These are phyloP conservation scores for Boletus fagicola DNA, from an alignment of 768 basidiomycete genomes.

Conservation along the genomic window DNA sequence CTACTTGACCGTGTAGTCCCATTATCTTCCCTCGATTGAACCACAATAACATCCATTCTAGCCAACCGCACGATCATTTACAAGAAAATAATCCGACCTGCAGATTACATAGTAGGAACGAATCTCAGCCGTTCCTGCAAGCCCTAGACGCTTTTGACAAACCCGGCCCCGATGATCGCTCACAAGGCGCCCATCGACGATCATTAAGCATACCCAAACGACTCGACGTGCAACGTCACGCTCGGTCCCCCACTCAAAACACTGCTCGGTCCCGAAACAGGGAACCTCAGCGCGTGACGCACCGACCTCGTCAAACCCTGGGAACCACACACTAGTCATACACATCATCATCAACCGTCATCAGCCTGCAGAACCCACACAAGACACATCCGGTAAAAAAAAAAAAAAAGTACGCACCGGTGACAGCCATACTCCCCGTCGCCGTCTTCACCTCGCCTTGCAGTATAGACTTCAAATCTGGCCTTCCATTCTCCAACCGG, in stretches of 20 bases:
- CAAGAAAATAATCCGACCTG: not conserved
- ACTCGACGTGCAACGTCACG: constrained; percentile 38
- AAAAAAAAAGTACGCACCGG: constrained; percentile 36
- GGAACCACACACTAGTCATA: constrained; percentile 48
- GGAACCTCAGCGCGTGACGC: constrained; percentile 39
- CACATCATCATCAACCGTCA: not conserved
- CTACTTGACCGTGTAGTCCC: too few relatives aligned
- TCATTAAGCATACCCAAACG: constrained; percentile 40
- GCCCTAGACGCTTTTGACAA: not conserved
- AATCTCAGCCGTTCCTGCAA: not conserved
- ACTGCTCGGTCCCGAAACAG: constrained; percentile 28
- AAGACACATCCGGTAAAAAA: too few relatives aligned
- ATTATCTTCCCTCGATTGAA: too few relatives aligned
- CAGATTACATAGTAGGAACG: not conserved
- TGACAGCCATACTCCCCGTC: constrained; percentile 45
- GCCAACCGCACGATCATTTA: not conserved
- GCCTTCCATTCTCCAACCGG: constrained; percentile 38
- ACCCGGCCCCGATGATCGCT: not conserved
- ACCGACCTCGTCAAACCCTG: constrained; percentile 39
- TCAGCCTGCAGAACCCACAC: not conserved
- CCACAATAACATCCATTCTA: not conserved
- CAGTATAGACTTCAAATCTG: constrained; percentile 40
- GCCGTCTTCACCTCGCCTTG: constrained; percentile 36
- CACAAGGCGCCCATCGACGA: not conserved
- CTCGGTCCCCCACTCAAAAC: constrained; percentile 38